phyloP scores from a whole-genome alignment of 768 basidiomycete genomes.

The Mycena filopes region DNA sequence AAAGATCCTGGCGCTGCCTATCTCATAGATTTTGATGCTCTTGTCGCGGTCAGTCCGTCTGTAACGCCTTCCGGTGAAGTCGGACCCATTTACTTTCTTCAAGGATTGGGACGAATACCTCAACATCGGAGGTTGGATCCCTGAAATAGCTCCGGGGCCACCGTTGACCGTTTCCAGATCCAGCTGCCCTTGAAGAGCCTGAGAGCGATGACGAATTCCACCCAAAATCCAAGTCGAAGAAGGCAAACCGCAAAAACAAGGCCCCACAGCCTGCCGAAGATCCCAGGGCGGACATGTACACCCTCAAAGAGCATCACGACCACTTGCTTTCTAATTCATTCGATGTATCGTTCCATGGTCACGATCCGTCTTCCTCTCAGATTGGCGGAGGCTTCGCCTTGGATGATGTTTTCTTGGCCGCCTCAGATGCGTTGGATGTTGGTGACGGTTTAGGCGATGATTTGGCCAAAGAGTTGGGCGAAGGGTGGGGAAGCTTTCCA shows the following conservation, averaged over 20 bases:
- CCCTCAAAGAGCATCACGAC: constrained; percentile 77
- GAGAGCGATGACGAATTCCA: constrained; percentile 63
- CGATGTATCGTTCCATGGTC: constrained; percentile 65
- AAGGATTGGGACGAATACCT: constrained; percentile 75
- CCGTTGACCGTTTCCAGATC: constrained; percentile 8
- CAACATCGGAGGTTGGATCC: constrained; percentile 54
- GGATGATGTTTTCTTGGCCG: constrained; percentile 62
- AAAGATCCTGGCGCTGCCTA: constrained; percentile 61
- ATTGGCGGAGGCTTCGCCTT: constrained; percentile 57
- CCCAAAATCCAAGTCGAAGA: constrained; percentile 46
- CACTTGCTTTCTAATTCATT: constrained; percentile 74
- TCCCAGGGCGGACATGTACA: constrained; percentile 65
- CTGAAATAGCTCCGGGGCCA: background rate
- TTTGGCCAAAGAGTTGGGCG: constrained; percentile 78
- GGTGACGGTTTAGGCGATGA: constrained; percentile 77
- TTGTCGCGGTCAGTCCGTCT: constrained; percentile 64
- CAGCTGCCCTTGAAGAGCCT: constrained; percentile 35
- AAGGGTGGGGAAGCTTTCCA: constrained; percentile 66
- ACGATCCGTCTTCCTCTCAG: constrained; percentile 66
- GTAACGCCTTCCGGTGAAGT: background rate
- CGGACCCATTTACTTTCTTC: constrained; percentile 6
- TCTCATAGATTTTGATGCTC: constrained; percentile 70
- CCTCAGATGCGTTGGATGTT: constrained; percentile 66
- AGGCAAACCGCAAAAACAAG: constrained; percentile 40
- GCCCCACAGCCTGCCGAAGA: constrained; percentile 50